Evolutionary conservation across 163 green algal genomes (phyloP), one percentile per base, ranked within the genome.

Genomic region (Chloromonas sp.): DNA sequence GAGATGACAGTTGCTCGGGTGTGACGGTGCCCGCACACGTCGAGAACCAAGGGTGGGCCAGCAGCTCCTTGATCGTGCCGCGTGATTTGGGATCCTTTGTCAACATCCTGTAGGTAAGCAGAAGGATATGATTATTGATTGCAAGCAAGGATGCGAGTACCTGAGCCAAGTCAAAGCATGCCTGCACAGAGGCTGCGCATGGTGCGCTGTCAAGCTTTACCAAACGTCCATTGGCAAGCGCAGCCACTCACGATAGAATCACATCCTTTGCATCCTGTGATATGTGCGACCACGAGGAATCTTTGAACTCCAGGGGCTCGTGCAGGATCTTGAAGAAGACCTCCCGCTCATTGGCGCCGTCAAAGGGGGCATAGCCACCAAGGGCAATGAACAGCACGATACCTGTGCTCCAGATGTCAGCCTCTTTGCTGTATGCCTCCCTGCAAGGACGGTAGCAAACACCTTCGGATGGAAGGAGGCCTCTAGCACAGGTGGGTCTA

Each of bases 381-480:
- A 98, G 92, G 82, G 97, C 88, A 71, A 98, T 96, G 89, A 95
- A 98, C 57, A 98, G 88, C 84, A 97, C 92, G 14, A 98, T 92
- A 3, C 95, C 95, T 0, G 89, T 88, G 61, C 83, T 93, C 95
- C 95, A 98, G 79, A 97, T 89, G 87, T 98, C 95, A 71, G 87
- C 89, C 62, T 91, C 88, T 61, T 87, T 86, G 81, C 81, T 83
- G 76, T 88, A 88, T 60, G 62, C 57, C 36, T 84, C 81, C 66
- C 83, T 87, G 82, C 60, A 86, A 8, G 15, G 60, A 8, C 5
- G 66, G 11, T 8, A 11, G 11, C 66, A 76, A 76, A 11, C 66
- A 8, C 5, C 66, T n/a, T 8, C 66, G 8, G 8, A 76, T 36
- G 36, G 36, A 36, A 36, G 36, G 36, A 36, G 36, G 36, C 36